phyloP scores from a whole-genome alignment of 2,329 filamentous ascomycete genomes.

The Oidium heveae region DNA sequence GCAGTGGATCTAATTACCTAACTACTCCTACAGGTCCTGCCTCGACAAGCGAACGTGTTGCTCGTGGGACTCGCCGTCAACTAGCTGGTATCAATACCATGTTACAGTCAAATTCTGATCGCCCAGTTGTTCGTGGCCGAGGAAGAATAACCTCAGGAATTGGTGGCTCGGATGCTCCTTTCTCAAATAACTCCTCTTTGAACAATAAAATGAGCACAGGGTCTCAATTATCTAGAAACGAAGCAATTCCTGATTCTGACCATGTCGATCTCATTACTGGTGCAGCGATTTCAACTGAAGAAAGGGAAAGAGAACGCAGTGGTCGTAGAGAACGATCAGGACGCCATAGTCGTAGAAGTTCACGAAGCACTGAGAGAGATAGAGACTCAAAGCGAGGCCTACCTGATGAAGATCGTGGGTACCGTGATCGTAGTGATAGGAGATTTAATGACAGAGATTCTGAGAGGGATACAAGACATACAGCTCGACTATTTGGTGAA shows the following conservation, averaged over 20 bases:
- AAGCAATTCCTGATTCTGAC: slow-evolving; percentile 3
- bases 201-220: slow-evolving; percentile 21
- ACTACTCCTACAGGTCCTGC: slow-evolving; percentile 13
- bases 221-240: neutral
- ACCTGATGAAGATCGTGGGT: slow-evolving; percentile 11
- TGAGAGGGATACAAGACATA: slow-evolving; percentile 3
- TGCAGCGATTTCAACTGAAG: slow-evolving; percentile 2
- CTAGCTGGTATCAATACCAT: slow-evolving; percentile 33
- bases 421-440: slow-evolving; percentile 10
- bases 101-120: slow-evolving; percentile 21
- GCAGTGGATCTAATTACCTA: slow-evolving; percentile 8
- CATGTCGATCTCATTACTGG: slow-evolving; percentile 12
- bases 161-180: slow-evolving; percentile 16
- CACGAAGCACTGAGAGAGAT: slow-evolving; percentile 10
- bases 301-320: slow-evolving; percentile 11
- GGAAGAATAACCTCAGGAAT: slow-evolving; percentile 15
- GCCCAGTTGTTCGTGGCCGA: slow-evolving; percentile 10
- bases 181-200: slow-evolving; percentile 25
- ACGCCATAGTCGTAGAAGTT: slow-evolving; percentile 12
- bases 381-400: slow-evolving; percentile 11
- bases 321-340: slow-evolving; percentile 11
- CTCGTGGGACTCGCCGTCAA: slow-evolving; percentile 19
- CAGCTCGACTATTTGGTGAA: slow-evolving; percentile 2
- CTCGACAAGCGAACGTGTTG: slow-evolving; percentile 11
- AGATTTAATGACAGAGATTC: slow-evolving; percentile 6